phyloP scores from a whole-genome alignment of 805 yeast species.

The Wickerhamomyces tratensis region DNA sequence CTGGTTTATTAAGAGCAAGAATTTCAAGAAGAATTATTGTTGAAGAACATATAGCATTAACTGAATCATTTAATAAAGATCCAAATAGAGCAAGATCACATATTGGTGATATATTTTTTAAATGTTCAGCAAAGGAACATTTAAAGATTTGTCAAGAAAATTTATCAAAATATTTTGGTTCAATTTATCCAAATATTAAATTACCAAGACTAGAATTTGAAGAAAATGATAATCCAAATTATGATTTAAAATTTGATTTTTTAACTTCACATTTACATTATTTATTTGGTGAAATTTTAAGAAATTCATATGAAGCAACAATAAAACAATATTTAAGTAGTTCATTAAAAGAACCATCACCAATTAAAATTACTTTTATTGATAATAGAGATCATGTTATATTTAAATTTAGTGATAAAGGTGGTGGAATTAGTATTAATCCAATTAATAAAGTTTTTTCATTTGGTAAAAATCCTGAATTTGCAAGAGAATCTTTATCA shows the following conservation, averaged over 20 bases:
- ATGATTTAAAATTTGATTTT: conserved; percentile 63
- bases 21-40: conserved; percentile 84
- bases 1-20: conserved; percentile 72
- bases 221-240: conserved; percentile 37
- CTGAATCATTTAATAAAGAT: conserved; percentile 47
- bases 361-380: conserved; percentile 69
- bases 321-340: conserved; percentile 33
- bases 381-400: conserved; percentile 57
- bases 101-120: conserved; percentile 73
- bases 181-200: conserved; percentile 38
- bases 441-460: conserved; percentile 71
- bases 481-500: conserved; percentile 47
- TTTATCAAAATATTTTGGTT: conserved; percentile 41
- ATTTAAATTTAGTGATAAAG: conserved; percentile 79
- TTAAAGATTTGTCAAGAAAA: conserved; percentile 43
- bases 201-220: conserved; percentile 74
- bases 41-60: conserved; percentile 81
- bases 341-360: conserved; percentile 41
- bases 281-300: conserved; percentile 75
- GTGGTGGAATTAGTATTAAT: conserved; percentile 72
- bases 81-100: conserved; percentile 37
- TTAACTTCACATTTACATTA: conserved; percentile 82
- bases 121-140: conserved; percentile 65
- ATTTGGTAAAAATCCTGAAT: conserved; percentile 62
- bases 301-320: conserved; percentile 82